Evolutionary conservation across 495 filamentous ascomycete genomes (phyloP), one percentile per base, ranked within the genome.

Genomic region (Daldinia bambusicola): DNA sequence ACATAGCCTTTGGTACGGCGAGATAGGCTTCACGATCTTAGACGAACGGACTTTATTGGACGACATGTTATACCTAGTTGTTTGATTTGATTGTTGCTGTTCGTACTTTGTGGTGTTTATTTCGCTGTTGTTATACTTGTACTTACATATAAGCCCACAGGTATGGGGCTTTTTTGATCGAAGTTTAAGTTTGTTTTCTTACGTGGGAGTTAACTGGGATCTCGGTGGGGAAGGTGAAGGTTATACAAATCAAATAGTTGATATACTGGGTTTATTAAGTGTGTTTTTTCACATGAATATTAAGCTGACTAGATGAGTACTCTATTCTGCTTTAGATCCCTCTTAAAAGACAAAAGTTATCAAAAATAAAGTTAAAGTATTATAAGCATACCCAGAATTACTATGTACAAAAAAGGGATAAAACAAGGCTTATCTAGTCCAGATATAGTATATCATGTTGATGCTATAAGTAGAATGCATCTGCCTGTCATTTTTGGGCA

Each of bases 1-100:
- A 66, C 26, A 45, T 68, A 14, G 50, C 48, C 18, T 59, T 60
- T 34, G 63, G 48, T 55, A 32, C 55, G 52, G 22, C 59, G 20
- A 69, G 34, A 32, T 45, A 57, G 38, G 30, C 0, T 30, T 32
- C 3, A 16, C 31, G 12, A 37, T 66, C 18, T 48, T 9, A 18
- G 2, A 18, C 37, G 3, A 16, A 58, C 14, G 13, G 8, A 55
- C 34, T 30, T 4, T 12, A 32, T 32, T 31, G 5, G 2, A 32
- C 13, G 30, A 8, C 12, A 32, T 48, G 43, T 22, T 48, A 48
- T 4, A 22, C 7, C 20, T 26, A 26, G 3, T 26, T 22, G 4
- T 3, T 48, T 48, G 8, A 22, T 3, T 48, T 48, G 8, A 22
- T 48, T 48, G 18, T 13, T 48, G 7, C 8, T 22, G 20, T 26